These are phyloP conservation scores for Vigna reflexopilosa DNA, from an alignment of 306 rosid genomes.

Conservation along the genomic window DNA sequence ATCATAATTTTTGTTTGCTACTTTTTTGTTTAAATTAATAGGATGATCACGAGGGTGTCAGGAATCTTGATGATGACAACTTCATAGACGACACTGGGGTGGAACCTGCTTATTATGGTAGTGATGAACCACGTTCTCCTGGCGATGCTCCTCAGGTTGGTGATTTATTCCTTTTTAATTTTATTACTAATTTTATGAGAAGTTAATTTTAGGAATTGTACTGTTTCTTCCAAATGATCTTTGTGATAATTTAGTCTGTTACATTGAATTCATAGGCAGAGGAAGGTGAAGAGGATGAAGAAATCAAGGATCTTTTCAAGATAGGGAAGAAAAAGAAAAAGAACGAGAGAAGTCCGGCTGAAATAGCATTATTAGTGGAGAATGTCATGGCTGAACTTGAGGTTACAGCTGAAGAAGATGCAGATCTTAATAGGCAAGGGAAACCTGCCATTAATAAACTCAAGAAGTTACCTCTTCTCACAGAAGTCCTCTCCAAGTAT, in stretches of 20 bases:
- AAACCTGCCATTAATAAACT: slow-evolving; percentile 94
- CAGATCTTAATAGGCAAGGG: slow-evolving; percentile 80
- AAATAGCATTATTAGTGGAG: slow-evolving; percentile 89
- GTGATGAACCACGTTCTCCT: slow-evolving; percentile 82
- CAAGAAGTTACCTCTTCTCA: slow-evolving; percentile 83
- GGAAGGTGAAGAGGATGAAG: slow-evolving; percentile 90
- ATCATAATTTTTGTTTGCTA: not conserved
- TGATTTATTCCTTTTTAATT: not conserved
- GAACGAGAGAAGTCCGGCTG: slow-evolving; percentile 89
- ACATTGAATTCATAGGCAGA: slow-evolving; percentile 70
- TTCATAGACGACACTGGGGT: slow-evolving; percentile 95
- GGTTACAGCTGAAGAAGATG: slow-evolving; percentile 97
- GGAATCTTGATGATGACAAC: slow-evolving; percentile 89
- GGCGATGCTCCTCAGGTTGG: slow-evolving; percentile 79
- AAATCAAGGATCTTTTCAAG: slow-evolving; percentile 78
- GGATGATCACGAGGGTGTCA: slow-evolving; percentile 87
- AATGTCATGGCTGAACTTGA: slow-evolving; percentile 98
- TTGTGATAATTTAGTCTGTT: slow-evolving; percentile 14
- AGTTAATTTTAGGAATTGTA: not conserved
- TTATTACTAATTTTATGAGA: not conserved
- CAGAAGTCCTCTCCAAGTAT: slow-evolving; percentile 93
- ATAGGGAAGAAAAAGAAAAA: slow-evolving; percentile 85
- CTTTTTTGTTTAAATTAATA: slow-evolving; percentile 41
- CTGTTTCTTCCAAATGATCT: not conserved
- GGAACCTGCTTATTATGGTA: slow-evolving; percentile 74